Conservation (phyloP, 1,284 basidiomycete species). For the Moesziomyces antarcticus region DNA sequence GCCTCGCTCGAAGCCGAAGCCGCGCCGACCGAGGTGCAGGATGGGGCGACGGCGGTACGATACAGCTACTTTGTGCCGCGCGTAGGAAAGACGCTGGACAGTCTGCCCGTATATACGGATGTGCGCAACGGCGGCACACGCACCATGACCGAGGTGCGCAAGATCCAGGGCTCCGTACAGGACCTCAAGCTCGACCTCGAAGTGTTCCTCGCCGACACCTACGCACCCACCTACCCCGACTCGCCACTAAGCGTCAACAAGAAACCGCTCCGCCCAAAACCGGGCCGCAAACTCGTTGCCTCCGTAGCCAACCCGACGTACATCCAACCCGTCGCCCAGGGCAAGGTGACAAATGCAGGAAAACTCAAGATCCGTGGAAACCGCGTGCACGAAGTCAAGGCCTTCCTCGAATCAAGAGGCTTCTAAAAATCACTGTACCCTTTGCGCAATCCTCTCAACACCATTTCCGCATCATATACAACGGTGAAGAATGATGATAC, state of each 20-base stretch:
- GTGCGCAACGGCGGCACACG: conserved; percentile 46
- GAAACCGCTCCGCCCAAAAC: conserved; percentile 17
- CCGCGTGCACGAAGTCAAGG: conserved; percentile 32
- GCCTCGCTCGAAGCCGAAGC: conserved; percentile 2
- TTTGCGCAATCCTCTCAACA: background rate
- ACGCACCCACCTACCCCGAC: conserved; percentile 1
- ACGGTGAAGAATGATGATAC: background rate
- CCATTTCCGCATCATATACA: background rate
- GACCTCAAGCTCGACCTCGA: conserved; percentile 35
- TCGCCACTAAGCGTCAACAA: conserved; percentile 20
- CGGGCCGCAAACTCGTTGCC: conserved; percentile 14
- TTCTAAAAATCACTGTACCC: conserved; percentile 14
- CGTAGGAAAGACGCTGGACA: conserved; percentile 43
- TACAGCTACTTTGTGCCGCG: conserved; percentile 58
- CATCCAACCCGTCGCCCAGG: conserved; percentile 19
- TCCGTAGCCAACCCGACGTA: conserved; percentile 19
- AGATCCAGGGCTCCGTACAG: conserved; percentile 47
- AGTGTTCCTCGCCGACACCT: conserved; percentile 28
- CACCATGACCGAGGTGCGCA: conserved; percentile 50
- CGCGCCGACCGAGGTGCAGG: background rate
- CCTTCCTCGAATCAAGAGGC: conserved; percentile 39
- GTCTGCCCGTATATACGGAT: conserved; percentile 57
- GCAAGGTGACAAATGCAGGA: conserved; percentile 16
- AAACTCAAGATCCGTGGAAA: conserved; percentile 49
- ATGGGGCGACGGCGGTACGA: conserved; percentile 18